Conservation (phyloP, 2,329 filamentous ascomycete genomes). For the Stagonosporopsis tanaceti region DNA sequence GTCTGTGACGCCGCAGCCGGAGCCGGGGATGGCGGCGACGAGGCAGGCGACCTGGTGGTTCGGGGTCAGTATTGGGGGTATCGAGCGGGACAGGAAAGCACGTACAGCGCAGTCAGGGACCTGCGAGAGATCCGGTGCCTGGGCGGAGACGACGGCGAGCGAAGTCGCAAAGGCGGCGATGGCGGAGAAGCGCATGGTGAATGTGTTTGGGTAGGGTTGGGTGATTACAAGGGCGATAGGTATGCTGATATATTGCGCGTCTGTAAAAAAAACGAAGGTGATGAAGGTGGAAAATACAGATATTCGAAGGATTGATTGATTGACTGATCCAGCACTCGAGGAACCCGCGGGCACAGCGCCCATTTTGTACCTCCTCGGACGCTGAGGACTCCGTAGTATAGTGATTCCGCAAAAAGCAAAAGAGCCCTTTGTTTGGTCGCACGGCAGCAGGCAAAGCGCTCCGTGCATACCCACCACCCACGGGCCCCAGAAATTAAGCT, state of each 20-base stretch:
- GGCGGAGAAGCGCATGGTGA: slow-evolving; percentile 45
- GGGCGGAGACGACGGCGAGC: slow-evolving; percentile 37
- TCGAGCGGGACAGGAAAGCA: no score
- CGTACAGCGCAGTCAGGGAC: slow-evolving; percentile 49
- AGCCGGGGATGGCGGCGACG: slow-evolving; percentile 55
- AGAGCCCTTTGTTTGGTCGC: no score
- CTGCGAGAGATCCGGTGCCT: slow-evolving; percentile 29
- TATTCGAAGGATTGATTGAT: no score
- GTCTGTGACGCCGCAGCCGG: slow-evolving; percentile 59
- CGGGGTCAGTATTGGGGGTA: slow-evolving; percentile 8
- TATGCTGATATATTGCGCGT: no score
- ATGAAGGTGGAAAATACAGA: no score
- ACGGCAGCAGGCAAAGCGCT: slow-evolving; percentile 13
- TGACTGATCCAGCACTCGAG: slow-evolving; percentile 5
- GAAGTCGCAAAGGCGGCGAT: slow-evolving; percentile 38
- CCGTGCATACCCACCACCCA: slow-evolving; percentile 2
- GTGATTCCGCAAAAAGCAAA: slow-evolving; percentile 7
- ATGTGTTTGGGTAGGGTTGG: neutral
- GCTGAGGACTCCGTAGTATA: no score
- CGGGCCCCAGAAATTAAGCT: neutral
- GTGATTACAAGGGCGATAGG: no score
- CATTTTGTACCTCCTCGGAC: slow-evolving; percentile 24
- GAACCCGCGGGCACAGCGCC: slow-evolving; percentile 1
- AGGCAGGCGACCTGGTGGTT: slow-evolving; percentile 56
- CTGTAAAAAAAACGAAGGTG: slow-evolving; percentile 12